Percentiles rank a stretch among this genome's conserved stretches.
These are phyloP conservation scores for Purpureocillium takamizusanense DNA, from an alignment of 2,329 filamentous ascomycete species.

Conservation along the genomic window DNA sequence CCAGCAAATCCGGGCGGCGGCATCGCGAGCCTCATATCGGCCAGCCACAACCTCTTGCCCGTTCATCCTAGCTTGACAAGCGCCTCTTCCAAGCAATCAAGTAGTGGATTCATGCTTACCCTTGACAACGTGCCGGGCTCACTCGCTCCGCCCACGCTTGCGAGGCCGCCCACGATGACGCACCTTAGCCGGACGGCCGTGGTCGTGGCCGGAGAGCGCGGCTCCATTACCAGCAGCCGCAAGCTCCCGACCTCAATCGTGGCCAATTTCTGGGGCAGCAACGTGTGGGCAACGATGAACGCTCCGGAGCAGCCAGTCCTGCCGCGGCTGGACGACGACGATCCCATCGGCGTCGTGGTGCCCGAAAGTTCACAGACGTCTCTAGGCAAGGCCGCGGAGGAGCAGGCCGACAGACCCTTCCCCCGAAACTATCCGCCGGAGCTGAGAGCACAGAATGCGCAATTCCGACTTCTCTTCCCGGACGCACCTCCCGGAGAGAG, in stretches of 20 bases:
- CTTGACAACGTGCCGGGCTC: conserved; percentile 45
- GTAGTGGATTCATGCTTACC: conserved; percentile 22
- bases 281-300: conserved; percentile 52
- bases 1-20: conserved; percentile 44
- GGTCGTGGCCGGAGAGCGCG: conserved; percentile 67
- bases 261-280: conserved; percentile 90
- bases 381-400: conserved; percentile 14
- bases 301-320: conserved; percentile 19
- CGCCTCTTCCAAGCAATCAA: conserved; percentile 17
- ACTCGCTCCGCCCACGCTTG: conserved; percentile 74
- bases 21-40: conserved; percentile 77
- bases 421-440: conserved; percentile 72
- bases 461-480: conserved; percentile 88
- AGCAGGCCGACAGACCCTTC: conserved; percentile 44
- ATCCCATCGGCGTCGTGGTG: conserved; percentile 31
- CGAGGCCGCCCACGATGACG: conserved; percentile 74
- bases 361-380: conserved; percentile 19
- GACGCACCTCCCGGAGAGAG: conserved; percentile 69
- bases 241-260: conserved; percentile 76
- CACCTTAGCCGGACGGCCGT: conserved; percentile 82
- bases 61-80: conserved; percentile 33
- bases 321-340: conserved; percentile 25
- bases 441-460: conserved; percentile 77
- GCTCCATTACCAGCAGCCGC: conserved; percentile 56
- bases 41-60: conserved; percentile 71